Evolutionary conservation across 352 stramenopile species (phyloP), one percentile per base, ranked within the genome.

Genomic region (Pythium myriotylum): DNA sequence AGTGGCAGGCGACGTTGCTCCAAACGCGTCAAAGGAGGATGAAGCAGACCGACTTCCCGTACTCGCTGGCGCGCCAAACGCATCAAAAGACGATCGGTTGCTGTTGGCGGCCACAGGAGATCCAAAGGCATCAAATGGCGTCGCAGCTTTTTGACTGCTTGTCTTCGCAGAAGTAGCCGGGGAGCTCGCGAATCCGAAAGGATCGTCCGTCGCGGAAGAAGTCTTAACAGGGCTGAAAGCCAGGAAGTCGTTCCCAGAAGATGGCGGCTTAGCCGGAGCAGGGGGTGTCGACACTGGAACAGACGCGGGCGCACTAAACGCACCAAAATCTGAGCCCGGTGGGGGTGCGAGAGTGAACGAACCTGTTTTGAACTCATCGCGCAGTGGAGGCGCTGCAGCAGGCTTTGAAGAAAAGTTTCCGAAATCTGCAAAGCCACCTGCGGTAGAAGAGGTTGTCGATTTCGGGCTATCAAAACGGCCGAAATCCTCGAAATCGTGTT

Each of bases 321-420:
- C 69, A 29, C 71, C 68, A 48, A 88, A 87, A 35, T 65, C 70
- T 1, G 77, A 72, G 24, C 70, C 75, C 41, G 77, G 79, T 33
- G 83, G 84, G 29, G 79, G 82, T 2, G 80, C 76, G 39, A 93
- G 74, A 59, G 84, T 93, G 65, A 91, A 93, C 10, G 79, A 89
- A 0, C 65, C 66, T 51, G 42, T 66, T 35, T 69, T 65, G 54
- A 91, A 89, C 24, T 81, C 70, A 10, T 70, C 67, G 26, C 58
- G 69, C 14, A 66, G 60, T 29, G 81, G 64, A 14, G 65, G 65
- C 19, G 61, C 65, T 16, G 76, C 52, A 7, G 69, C 46, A 40
- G 66, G 39, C 32, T 77, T 73, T 12, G 74, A 58, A 20, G 51
- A 47, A 37, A 71, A 48, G 51, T 35, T 48, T 3, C 53, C 72